These are phyloP conservation scores for Asterionellopsis glacialis DNA, from an alignment of 108 stramenopile genomes.

Conservation along the genomic window DNA sequence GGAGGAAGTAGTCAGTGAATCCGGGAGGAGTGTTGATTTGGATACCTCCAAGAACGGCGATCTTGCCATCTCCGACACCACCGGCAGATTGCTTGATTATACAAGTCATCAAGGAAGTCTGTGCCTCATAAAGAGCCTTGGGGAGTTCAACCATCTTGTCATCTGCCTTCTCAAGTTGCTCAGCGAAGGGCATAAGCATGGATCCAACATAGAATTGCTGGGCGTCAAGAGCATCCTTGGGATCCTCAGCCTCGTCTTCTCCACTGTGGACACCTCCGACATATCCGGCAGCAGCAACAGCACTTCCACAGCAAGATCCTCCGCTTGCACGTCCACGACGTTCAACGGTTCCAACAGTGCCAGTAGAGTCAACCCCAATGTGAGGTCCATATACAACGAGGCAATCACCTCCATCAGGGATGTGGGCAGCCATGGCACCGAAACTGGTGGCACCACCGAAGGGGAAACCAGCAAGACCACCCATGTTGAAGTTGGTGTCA, in stretches of 20 bases:
- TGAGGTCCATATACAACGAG: constrained; percentile 62
- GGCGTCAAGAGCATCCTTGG: too few relatives aligned
- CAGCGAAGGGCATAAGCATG: too few relatives aligned
- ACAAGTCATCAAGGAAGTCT: constrained; percentile 14
- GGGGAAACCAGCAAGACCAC: constrained; percentile 70
- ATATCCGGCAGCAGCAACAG: constrained; percentile 39
- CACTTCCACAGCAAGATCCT: constrained; percentile 53
- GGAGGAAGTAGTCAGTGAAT: constrained; percentile 3
- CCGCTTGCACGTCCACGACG: too few relatives aligned
- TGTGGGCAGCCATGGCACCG: too few relatives aligned
- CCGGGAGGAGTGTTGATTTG: too few relatives aligned
- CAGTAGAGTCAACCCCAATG: constrained; percentile 47
- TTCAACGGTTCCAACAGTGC: constrained; percentile 54
- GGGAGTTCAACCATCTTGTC: constrained; percentile 30
- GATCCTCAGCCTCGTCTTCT: constrained; percentile 23
- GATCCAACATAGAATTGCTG: too few relatives aligned
- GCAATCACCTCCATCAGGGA: too few relatives aligned
- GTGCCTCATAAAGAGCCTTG: constrained; percentile 20
- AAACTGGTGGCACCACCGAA: too few relatives aligned
- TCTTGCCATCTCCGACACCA: constrained; percentile 25
- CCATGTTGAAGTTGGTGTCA: constrained; percentile 51
- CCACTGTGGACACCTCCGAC: constrained; percentile 13
- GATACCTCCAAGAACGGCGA: too few relatives aligned
- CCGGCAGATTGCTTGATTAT: constrained; percentile 17
- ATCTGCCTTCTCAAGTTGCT: constrained; percentile 17